phyloP scores from a whole-genome alignment of 2,329 filamentous ascomycete genomes.

The Fusarium musae region DNA sequence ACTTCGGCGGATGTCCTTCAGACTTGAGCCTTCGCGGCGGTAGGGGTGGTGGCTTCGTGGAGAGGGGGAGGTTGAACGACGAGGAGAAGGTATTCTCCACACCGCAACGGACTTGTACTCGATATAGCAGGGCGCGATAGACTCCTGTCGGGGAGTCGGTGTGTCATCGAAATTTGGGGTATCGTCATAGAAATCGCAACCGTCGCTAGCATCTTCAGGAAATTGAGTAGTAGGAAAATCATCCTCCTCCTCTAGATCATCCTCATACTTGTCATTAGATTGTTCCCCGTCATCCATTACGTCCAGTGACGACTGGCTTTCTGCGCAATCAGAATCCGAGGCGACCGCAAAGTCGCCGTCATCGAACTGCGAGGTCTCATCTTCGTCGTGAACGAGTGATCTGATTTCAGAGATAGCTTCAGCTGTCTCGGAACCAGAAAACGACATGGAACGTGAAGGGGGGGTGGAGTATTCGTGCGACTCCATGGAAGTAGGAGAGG shows the following conservation, averaged over 20 bases:
- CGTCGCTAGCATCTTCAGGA: constrained; percentile 53
- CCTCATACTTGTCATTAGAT: constrained; percentile 47
- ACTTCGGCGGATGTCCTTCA: constrained; percentile 54
- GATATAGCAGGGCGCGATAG: constrained; percentile 50
- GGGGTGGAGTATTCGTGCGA: constrained; percentile 51
- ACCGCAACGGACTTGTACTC: constrained; percentile 50
- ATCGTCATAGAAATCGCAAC: constrained; percentile 49
- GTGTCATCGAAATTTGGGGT: constrained; percentile 57
- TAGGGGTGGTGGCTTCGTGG: constrained; percentile 49
- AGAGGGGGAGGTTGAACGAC: constrained; percentile 50
- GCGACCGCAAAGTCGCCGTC: constrained; percentile 57
- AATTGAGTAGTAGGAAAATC: constrained; percentile 54
- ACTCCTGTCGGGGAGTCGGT: constrained; percentile 56
- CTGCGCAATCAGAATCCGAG: constrained; percentile 59
- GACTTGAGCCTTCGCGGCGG: constrained; percentile 41
- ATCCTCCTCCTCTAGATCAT: constrained; percentile 48
- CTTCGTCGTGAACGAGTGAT: constrained; percentile 50
- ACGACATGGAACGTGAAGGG: constrained; percentile 62
- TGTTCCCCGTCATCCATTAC: constrained; percentile 46
- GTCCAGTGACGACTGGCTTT: constrained; percentile 51
- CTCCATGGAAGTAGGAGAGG: constrained; percentile 51
- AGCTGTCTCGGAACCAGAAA: constrained; percentile 62
- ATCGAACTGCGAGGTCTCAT: constrained; percentile 59
- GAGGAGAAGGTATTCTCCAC: constrained; percentile 49
- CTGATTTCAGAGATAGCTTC: constrained; percentile 49